Evolutionary conservation across 306 rosid species (phyloP).

Genomic region (Dryas octopetala): DNA sequence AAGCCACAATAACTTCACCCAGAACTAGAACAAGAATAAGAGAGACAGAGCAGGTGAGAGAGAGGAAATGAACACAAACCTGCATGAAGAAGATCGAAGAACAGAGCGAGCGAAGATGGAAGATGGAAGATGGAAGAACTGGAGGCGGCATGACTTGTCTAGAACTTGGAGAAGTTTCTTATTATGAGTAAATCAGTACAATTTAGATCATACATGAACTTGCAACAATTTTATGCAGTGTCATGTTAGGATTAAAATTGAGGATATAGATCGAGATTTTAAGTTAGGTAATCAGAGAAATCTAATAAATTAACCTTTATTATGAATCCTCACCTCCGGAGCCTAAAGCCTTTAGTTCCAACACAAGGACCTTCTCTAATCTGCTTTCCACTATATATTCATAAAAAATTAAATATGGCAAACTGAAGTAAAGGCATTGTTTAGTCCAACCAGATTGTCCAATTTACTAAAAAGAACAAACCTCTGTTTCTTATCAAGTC

Average conservation of each 20-base stretch:
- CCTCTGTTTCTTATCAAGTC: constrained; percentile 50
- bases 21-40: no score
- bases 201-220: neutral
- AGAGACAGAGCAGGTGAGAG: no score
- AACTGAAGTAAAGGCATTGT: neutral
- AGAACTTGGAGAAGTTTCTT: neutral
- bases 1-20: no score
- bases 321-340: constrained; percentile 54
- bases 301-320: neutral
- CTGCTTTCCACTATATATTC: constrained; percentile 56
- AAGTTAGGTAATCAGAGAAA: neutral
- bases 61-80: no score
- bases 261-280: neutral
- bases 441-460: constrained; percentile 2
- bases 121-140: no score
- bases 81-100: no score
- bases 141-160: no score
- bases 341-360: constrained; percentile 84
- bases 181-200: neutral
- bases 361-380: constrained; percentile 71
- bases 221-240: neutral
- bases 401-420: no score
- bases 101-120: no score
- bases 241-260: neutral
- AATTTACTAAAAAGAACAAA: constrained; percentile 21